phyloP scores from a whole-genome alignment of 2,329 filamentous ascomycete genomes.

The Trichoderma gracile region DNA sequence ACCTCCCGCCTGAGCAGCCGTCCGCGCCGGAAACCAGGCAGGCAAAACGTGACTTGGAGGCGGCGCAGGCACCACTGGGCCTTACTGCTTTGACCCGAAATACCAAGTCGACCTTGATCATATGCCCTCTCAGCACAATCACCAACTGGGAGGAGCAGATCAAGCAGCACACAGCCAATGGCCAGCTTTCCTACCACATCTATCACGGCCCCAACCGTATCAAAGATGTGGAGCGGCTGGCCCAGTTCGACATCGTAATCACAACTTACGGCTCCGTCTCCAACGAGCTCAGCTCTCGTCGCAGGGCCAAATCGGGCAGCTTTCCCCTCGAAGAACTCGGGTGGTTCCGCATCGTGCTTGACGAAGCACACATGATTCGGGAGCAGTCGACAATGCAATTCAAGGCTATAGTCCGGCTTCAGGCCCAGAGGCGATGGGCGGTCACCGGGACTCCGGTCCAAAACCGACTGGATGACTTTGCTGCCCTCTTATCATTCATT shows the following conservation, averaged over 20 bases:
- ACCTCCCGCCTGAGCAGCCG: conserved; percentile 53
- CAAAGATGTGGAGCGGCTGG: conserved; percentile 67
- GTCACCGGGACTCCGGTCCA: conserved; percentile 97
- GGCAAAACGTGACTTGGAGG: conserved; percentile 35
- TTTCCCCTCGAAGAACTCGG: conserved; percentile 75
- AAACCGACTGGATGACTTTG: conserved; percentile 87
- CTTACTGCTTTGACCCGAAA: conserved; percentile 63
- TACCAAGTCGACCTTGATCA: conserved; percentile 75
- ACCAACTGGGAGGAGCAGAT: conserved; percentile 96
- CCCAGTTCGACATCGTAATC: conserved; percentile 78
- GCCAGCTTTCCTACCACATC: conserved; percentile 69
- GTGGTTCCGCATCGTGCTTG: conserved; percentile 91
- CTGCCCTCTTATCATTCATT: conserved; percentile 82
- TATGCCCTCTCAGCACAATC: conserved; percentile 87
- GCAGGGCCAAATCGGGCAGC: conserved; percentile 58
- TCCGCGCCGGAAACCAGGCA: conserved; percentile 44
- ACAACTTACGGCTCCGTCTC: conserved; percentile 91
- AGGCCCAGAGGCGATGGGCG: conserved; percentile 85
- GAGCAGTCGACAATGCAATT: conserved; percentile 80
- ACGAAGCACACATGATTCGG: conserved; percentile 93
- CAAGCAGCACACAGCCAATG: conserved; percentile 70
- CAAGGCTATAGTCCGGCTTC: conserved; percentile 77
- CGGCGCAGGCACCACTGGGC: conserved; percentile 45
- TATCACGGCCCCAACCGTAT: conserved; percentile 83
- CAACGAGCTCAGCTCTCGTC: conserved; percentile 70